Base-by-base conservation (phyloP, 2,329 filamentous ascomycete species). In the Exophiala viscosa region DNA sequence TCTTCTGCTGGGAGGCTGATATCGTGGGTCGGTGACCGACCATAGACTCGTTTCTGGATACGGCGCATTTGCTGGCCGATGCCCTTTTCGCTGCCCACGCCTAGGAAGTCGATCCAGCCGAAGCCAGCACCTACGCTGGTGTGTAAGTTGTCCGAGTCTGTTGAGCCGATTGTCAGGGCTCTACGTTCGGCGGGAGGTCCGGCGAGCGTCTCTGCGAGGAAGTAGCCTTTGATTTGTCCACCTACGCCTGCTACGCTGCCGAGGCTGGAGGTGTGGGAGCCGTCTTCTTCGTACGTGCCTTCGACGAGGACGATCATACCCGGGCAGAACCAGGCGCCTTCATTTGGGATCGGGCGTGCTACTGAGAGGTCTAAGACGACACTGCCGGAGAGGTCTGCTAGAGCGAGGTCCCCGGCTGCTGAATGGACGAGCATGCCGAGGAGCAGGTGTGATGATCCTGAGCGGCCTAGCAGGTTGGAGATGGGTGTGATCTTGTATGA, bases 221-320 rank as follows among this genome's bases (percentile, higher is more conserved):
- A 96, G 45, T 85, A 87, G 5, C 93, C 93, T n/a, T 90, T 90
- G 51, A 97, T 89, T 0, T 87, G 88, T 11, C 91, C 92, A 36
- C 92, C 92, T 20, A 96, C 84, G 38, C 92, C 92, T 11, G 54
- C 52, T 9, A 54, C 55, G 4, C 87, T 86, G 45, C 88, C 87
- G 3, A 95, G 76, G 0, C 82, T 84, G 15, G 84, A 85, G 34
- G 69, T 73, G 15, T 82, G 84, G 57, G 85, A 81, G 56, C 90
- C 89, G 62, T 96, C 90, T 68, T 97, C 93, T 67, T 96, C 90
- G 65, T 99, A 99, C n/a, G 92, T 84, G 5, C 93, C 93, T 64
- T 99, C 93, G 0, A 96, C 83, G 0, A 99, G 79, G 3, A 97
- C 88, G 43, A 99, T 88, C 90, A 97, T 97, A 2, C 95, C 95